Evolutionary conservation across 495 filamentous ascomycete genomes (phyloP).

Genomic region (Penicillium antarcticum): DNA sequence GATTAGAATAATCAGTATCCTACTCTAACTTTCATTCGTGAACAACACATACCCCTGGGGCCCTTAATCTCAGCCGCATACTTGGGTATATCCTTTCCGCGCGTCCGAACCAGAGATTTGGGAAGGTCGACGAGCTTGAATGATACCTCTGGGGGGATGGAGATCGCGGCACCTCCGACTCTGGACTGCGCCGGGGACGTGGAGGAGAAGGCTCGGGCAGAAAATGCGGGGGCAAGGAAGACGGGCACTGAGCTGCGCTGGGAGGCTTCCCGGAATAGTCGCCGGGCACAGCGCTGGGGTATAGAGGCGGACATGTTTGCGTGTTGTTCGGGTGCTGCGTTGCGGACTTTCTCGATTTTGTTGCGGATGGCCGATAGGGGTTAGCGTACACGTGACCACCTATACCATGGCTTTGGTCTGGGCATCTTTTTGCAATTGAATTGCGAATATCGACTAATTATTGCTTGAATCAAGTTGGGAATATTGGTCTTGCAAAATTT

Average conservation of each 20-base stretch:
- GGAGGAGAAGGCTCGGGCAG: conserved; percentile 63
- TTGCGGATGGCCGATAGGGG: conserved; percentile 23
- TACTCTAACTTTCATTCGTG: not conserved
- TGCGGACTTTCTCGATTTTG: conserved; percentile 36
- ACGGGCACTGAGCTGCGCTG: conserved; percentile 50
- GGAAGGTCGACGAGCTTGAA: conserved; percentile 62
- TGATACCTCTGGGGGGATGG: conserved; percentile 79
- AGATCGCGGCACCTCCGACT: conserved; percentile 77
- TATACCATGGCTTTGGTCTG: not conserved
- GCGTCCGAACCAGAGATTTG: conserved; percentile 42
- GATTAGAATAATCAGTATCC: conserved; percentile 3
- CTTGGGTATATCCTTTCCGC: conserved; percentile 52
- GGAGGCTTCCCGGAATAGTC: conserved; percentile 37
- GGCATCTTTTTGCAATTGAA: not conserved
- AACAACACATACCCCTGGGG: conserved; percentile 58
- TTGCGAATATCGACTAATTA: too few relatives aligned
- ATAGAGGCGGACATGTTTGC: conserved; percentile 34
- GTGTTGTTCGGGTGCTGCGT: conserved; percentile 20
- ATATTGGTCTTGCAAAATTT: too few relatives aligned
- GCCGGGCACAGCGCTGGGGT: conserved; percentile 39
- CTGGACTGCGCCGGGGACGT: conserved; percentile 67
- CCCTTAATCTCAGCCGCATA: conserved; percentile 65
- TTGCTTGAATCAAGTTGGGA: too few relatives aligned
- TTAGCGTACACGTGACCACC: conserved; percentile 34
- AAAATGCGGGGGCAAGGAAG: conserved; percentile 75